Evolutionary conservation across 352 stramenopile genomes (phyloP).

Genomic region (Achlya hypogyna): DNA sequence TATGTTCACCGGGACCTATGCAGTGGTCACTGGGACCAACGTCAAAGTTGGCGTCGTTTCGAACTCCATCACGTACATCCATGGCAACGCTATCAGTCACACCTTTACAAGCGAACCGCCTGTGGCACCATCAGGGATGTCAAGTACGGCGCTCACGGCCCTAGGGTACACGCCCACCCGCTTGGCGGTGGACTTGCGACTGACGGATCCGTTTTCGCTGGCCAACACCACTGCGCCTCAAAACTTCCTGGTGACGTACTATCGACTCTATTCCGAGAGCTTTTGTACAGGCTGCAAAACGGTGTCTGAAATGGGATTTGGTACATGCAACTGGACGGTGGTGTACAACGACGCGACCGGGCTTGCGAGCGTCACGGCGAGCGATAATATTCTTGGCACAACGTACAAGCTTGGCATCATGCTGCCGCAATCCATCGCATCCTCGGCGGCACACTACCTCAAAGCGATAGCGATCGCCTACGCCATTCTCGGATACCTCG

Average conservation of each 20-base stretch:
- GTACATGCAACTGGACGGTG: neutral
- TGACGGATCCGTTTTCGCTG: neutral
- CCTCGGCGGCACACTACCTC: neutral
- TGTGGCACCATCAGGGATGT: neutral
- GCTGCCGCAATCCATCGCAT: neutral
- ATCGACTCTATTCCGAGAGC: neutral
- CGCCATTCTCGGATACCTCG: neutral
- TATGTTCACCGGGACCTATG: neutral
- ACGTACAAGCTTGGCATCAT: neutral
- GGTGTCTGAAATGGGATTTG: neutral
- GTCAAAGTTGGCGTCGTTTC: neutral
- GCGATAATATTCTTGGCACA: neutral
- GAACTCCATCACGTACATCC: constrained; percentile 9
- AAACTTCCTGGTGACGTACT: neutral
- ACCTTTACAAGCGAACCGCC: neutral
- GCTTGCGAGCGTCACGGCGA: neutral
- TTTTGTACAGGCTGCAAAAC: neutral
- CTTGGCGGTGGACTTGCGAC: neutral
- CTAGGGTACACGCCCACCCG: neutral
- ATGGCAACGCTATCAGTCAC: neutral
- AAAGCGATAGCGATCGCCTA: neutral
- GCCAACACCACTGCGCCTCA: neutral
- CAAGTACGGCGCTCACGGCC: neutral
- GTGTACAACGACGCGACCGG: neutral
- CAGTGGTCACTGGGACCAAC: neutral